phyloP scores from a whole-genome alignment of 2,329 filamentous ascomycete species.

The Ophiostoma ulmi region DNA sequence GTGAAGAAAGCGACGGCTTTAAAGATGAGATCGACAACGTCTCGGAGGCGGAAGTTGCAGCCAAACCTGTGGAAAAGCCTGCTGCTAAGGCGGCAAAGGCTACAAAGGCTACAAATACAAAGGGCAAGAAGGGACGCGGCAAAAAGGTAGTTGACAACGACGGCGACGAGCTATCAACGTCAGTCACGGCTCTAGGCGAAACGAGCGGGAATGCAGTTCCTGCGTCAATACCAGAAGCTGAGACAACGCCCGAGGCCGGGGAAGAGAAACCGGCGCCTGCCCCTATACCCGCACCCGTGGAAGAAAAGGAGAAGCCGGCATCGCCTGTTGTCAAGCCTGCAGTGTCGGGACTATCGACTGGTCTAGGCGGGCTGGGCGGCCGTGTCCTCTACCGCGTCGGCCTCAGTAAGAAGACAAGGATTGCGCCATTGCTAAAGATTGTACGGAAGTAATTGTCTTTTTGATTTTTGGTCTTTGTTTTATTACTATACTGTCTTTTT shows the following conservation, averaged over 20 bases:
- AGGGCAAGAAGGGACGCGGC: not conserved
- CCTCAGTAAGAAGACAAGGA: constrained; percentile 46
- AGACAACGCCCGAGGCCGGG: not conserved
- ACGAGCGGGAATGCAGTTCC: constrained; percentile 19
- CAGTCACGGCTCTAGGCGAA: not conserved
- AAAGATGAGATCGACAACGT: not conserved
- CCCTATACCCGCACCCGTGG: not conserved
- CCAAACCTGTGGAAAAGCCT: constrained; percentile 1
- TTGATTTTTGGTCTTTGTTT: not conserved
- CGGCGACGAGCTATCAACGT: not conserved
- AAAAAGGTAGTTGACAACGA: constrained; percentile 13
- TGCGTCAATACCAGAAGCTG: not conserved
- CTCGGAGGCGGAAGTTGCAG: constrained; percentile 3
- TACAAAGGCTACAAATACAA: not conserved
- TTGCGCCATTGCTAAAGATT: constrained; percentile 49
- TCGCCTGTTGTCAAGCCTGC: not conserved
- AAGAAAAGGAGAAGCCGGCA: not conserved
- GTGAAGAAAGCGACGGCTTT: not conserved
- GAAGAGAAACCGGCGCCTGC: constrained; percentile 10
- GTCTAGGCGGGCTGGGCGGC: constrained; percentile 11
- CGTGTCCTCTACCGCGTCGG: constrained; percentile 48
- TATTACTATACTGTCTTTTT: not conserved
- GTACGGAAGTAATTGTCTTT: constrained; percentile 37
- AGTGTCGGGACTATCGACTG: not conserved
- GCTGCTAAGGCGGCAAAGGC: not conserved